phyloP scores from a whole-genome alignment of 805 yeast genomes.

The Candida insectorum region DNA sequence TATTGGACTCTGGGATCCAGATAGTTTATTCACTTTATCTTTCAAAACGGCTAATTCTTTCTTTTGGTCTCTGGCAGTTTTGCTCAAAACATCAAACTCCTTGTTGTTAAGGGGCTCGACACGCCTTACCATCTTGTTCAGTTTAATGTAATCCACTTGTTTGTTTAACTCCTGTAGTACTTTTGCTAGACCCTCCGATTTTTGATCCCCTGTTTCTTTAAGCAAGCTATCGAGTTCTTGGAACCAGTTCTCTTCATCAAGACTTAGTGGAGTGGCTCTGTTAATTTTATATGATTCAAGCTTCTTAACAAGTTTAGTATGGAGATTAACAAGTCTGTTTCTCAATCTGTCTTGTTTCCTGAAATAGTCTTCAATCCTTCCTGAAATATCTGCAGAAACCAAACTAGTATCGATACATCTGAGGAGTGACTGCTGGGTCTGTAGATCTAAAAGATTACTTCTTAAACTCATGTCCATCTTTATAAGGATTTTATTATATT shows the following conservation, averaged over 20 bases:
- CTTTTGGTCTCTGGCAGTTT: neutral
- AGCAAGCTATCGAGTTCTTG: constrained; percentile 30
- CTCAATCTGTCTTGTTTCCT: constrained; percentile 4
- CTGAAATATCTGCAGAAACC: no score
- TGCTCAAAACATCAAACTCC: neutral
- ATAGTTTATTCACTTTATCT: constrained; percentile 1
- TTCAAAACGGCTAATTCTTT: constrained; percentile 1
- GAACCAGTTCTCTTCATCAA: constrained; percentile 34
- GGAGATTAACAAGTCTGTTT: constrained; percentile 17
- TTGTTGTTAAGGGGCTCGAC: neutral
- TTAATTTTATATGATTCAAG: constrained; percentile 19
- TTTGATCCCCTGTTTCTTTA: constrained; percentile 6
- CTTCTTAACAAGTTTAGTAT: constrained; percentile 19
- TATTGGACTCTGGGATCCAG: no score
- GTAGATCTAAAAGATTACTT: neutral
- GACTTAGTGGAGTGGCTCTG: constrained; percentile 28
- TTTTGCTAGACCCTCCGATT: constrained; percentile 10
- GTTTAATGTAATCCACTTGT: constrained; percentile 15
- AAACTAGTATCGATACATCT: no score
- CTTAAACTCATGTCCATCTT: constrained; percentile 12
- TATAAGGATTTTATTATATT: constrained; percentile 15
- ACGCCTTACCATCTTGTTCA: no score
- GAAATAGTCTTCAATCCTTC: constrained; percentile 12
- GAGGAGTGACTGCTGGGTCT: no score
- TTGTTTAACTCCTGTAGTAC: constrained; percentile 14